Conservation (phyloP, 2,329 filamentous ascomycete species). For the Ceratocystis colombiana region DNA sequence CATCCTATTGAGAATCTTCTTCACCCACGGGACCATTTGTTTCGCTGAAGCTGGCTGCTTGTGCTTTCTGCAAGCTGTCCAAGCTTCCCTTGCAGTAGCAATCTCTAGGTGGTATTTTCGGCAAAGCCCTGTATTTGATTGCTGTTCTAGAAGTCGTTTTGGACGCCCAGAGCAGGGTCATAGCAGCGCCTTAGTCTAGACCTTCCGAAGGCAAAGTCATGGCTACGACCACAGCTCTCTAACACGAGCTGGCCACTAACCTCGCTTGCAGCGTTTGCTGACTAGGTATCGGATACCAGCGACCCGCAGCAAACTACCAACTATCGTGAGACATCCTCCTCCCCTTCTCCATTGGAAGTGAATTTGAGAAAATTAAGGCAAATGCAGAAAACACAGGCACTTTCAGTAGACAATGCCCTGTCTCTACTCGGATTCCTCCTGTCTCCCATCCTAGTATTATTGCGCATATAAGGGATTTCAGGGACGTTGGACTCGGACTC, state of each 20-base stretch:
- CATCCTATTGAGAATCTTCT: background rate
- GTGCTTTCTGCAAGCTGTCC: slow-evolving; percentile 11
- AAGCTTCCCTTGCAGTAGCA: slow-evolving; percentile 3
- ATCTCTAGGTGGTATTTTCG: slow-evolving; percentile 8
- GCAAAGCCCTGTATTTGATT: slow-evolving; percentile 9
- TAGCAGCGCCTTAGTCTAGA: slow-evolving; percentile 10
- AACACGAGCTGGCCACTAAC: background rate
- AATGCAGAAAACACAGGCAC: background rate
- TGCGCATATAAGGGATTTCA: slow-evolving; percentile 1
- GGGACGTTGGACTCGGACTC: slow-evolving; percentile 8
- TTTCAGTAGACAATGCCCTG: background rate
- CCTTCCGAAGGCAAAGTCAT: background rate
- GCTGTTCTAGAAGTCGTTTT: background rate
- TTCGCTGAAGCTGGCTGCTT: background rate
- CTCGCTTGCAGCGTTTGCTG: background rate
- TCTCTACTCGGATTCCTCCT: background rate
- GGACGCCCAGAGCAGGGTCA: background rate
- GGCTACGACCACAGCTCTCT: background rate
- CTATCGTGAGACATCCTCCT: background rate
- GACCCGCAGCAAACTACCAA: background rate
- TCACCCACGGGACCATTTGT: background rate
- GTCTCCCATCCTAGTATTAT: background rate
- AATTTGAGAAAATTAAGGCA: background rate
- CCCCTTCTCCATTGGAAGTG: background rate
- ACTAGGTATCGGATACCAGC: background rate